A percentile compares a stretch with the other conserved stretches of the same genome.
These are phyloP conservation scores for Naganishia vishniacii DNA, from an alignment of 768 basidiomycete genomes.

Conservation along the genomic window DNA sequence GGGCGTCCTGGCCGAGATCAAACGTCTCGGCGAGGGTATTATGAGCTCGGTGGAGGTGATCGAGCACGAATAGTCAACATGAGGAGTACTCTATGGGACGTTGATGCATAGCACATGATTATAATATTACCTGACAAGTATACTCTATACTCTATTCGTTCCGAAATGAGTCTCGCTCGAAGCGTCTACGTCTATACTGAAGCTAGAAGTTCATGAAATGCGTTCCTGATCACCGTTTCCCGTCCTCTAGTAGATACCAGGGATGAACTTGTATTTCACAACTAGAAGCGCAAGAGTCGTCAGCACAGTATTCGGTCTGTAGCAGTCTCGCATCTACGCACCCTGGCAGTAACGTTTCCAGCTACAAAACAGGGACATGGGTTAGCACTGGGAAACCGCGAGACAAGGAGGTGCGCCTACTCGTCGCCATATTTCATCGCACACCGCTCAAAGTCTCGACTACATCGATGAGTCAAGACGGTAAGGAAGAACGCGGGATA, in stretches of 20 bases:
- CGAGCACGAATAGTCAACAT: constrained; percentile 43
- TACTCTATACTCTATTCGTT: too few relatives aligned
- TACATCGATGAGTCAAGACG: constrained; percentile 83
- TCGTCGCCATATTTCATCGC: constrained; percentile 88
- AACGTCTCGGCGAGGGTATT: constrained; percentile 66
- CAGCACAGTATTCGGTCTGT: neutral
- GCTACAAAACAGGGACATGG: constrained; percentile 2
- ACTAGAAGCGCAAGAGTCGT: constrained; percentile 50
- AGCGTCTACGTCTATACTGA: too few relatives aligned
- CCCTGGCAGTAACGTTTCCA: constrained; percentile 33
- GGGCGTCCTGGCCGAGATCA: constrained; percentile 67
- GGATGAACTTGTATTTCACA: constrained; percentile 87
- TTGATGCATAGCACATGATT: too few relatives aligned
- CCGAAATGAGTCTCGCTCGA: too few relatives aligned
- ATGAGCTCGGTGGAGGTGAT: constrained; percentile 51
- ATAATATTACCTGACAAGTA: too few relatives aligned
- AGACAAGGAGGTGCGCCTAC: constrained; percentile 92
- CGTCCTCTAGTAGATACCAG: constrained; percentile 73
- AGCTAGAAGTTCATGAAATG: too few relatives aligned
- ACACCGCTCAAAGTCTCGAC: constrained; percentile 92
- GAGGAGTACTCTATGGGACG: too few relatives aligned
- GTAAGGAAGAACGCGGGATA: constrained; percentile 86
- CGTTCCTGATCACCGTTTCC: too few relatives aligned
- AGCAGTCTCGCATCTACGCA: constrained; percentile 7
- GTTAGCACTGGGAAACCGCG: constrained; percentile 16